phyloP scores from a whole-genome alignment of 768 basidiomycete genomes.

The Lepiota brunneoincarnata region DNA sequence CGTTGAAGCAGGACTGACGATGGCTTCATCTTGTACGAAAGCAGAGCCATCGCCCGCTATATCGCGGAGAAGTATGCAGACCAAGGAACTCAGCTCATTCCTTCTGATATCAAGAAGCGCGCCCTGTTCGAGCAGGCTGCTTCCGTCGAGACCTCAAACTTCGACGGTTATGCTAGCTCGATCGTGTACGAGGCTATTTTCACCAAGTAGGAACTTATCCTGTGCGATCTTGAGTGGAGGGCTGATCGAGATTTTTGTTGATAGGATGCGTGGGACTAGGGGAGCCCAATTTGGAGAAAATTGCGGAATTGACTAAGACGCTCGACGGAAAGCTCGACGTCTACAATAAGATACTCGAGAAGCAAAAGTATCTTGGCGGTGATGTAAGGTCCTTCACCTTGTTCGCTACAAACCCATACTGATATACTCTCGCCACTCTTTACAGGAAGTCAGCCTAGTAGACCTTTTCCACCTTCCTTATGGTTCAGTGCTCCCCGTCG shows the following conservation, averaged over 20 bases:
- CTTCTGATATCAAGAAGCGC: conserved; percentile 32
- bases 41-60: conserved; percentile 58
- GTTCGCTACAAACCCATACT: neutral
- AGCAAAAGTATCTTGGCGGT: conserved; percentile 54
- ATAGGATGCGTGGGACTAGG: conserved; percentile 13
- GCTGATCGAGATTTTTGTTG: neutral
- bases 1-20: conserved; percentile 42
- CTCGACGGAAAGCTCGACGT: conserved; percentile 41
- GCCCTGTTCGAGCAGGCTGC: conserved; percentile 42
- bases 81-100: conserved; percentile 48
- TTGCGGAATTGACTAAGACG: conserved; percentile 25
- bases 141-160: conserved; percentile 49
- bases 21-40: conserved; percentile 58
- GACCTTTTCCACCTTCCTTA: conserved; percentile 49
- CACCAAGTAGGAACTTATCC: conserved; percentile 42
- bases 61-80: conserved; percentile 47
- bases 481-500: conserved; percentile 24
- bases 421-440: neutral
- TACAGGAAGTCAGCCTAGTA: conserved; percentile 40
- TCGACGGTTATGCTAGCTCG: conserved; percentile 33
- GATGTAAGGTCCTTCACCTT: conserved; percentile 33
- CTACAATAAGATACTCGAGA: conserved; percentile 52
- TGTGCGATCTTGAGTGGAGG: neutral
- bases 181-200: conserved; percentile 43
- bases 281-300: conserved; percentile 22